Percentiles rank a stretch among this genome's conserved stretches.
These are phyloP conservation scores for Fusarium armeniacum DNA, from an alignment of 2,329 filamentous ascomycete genomes.

Conservation along the genomic window DNA sequence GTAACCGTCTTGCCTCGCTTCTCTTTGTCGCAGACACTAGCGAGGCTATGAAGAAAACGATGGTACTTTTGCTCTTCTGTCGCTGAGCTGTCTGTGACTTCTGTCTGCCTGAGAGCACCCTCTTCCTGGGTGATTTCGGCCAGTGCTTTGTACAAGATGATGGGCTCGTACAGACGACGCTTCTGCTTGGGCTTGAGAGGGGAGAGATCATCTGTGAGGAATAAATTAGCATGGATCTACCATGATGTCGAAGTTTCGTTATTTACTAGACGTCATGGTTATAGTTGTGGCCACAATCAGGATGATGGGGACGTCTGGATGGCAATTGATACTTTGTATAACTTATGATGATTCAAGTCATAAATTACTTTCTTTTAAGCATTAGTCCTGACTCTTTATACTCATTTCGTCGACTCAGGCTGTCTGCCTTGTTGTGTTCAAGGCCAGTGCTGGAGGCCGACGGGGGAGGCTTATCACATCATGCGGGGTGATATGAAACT, in stretches of 20 bases:
- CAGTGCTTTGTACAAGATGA: constrained; percentile 49
- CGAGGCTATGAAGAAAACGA: constrained; percentile 52
- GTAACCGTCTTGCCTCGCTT: constrained; percentile 52
- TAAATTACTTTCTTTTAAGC: not conserved
- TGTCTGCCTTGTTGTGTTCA: constrained; percentile 20
- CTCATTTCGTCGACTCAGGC: not conserved
- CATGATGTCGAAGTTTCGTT: accelerated
- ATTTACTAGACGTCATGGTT: constrained; percentile 26
- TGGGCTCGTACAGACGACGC: constrained; percentile 51
- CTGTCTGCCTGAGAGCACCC: constrained; percentile 8
- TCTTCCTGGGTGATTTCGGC: constrained; percentile 33
- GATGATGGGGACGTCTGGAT: not conserved
- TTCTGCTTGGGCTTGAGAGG: constrained; percentile 36
- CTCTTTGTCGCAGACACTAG: constrained; percentile 51
- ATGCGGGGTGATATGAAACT: constrained; percentile 32
- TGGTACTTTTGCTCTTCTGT: constrained; percentile 47
- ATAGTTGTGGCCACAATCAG: no score
- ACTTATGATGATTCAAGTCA: not conserved
- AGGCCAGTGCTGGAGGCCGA: constrained; percentile 36
- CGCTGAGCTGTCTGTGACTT: not conserved
- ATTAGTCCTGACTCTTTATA: not conserved
- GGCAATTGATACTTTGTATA: not conserved
- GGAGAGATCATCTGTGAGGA: not conserved
- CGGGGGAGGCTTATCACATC: constrained; percentile 44
- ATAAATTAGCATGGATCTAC: not conserved